Base-by-base conservation (phyloP, 495 filamentous ascomycete genomes). In the Aspergillus bridgeri region DNA sequence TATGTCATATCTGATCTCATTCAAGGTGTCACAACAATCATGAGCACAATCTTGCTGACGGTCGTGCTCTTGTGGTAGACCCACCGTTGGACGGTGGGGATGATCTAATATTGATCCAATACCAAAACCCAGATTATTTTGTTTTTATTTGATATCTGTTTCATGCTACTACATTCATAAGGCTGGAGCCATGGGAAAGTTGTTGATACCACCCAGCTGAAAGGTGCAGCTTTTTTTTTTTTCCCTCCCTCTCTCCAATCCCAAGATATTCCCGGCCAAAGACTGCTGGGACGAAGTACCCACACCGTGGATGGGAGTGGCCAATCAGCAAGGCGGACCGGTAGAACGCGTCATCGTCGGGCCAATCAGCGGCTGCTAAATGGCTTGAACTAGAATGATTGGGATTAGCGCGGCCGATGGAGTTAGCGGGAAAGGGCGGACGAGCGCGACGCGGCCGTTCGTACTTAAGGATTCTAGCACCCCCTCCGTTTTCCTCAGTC, bases 401-500 rank as follows among this genome's bases (percentile, higher is more conserved):
- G 55, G 68, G 71, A 59, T 61, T 69, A 76, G 64, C 58, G 69
- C 60, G 52, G 63, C 59, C 53, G 68, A 75, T 77, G 74, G 75
- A 75, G 73, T 70, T 75, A 64, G 65, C 67, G 66, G 65, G 66
- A 69, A 59, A 59, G 60, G 59, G 55, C 64, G 68, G 68, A 61
- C 62, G 64, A 68, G 72, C 63, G 68, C 71, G 68, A 74, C 65
- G 64, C 66, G 70, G 63, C 62, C 69, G 66, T 70, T 72, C 69
- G 75, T 79, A 79, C 75, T 79, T 79, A 79, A 79, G 76, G 68
- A 75, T 75, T 77, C 73, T 74, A 69, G 68, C 72, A 69, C 71
- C 75, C 75, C 70, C 74, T 72, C 72, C 69, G 70, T 67, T 67
- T 75, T 73, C 74, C 68, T 73, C 70, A 69, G 65, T 65, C 67